These are phyloP conservation scores for Pinus albicaulis DNA, from an alignment of 75 land plant genomes.

Conservation along the genomic window DNA sequence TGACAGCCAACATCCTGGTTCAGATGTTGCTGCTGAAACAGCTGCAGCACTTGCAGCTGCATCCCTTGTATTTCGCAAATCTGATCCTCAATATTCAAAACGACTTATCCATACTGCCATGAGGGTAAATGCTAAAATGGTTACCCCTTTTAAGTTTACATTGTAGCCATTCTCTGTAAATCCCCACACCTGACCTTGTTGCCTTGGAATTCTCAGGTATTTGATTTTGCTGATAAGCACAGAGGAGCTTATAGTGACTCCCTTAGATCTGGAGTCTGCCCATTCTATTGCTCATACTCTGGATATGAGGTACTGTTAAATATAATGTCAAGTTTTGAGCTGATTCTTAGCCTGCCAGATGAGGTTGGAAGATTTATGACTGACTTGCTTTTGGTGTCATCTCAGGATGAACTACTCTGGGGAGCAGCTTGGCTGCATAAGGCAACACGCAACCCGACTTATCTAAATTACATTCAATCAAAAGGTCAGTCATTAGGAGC, in stretches of 20 bases:
- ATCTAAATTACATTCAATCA: conserved; percentile 60
- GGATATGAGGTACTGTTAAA: conserved; percentile 63
- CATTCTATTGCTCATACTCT: conserved; percentile 89
- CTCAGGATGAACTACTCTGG: conserved; percentile 91
- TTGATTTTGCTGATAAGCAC: conserved; percentile 81
- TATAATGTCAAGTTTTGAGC: not conserved
- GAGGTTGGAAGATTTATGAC: too few relatives aligned
- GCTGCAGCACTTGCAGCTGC: conserved; percentile 97
- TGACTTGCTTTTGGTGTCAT: not conserved
- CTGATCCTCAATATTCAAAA: conserved; percentile 65
- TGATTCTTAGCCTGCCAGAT: not conserved
- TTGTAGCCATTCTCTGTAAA: too few relatives aligned
- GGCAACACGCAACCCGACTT: conserved; percentile 57
- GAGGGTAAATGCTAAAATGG: conserved; percentile 7
- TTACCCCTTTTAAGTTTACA: too few relatives aligned
- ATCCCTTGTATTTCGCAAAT: conserved; percentile 64
- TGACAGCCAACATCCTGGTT: conserved; percentile 70
- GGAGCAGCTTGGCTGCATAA: conserved; percentile 95
- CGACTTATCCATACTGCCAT: conserved; percentile 54
- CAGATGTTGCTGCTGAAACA: conserved; percentile 93
- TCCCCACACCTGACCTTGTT: too few relatives aligned
- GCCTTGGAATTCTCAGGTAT: conserved; percentile 47
- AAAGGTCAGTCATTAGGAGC: conserved; percentile 73
- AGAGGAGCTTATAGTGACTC: conserved; percentile 85
- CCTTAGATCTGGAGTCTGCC: conserved; percentile 57